Evolutionary conservation across 768 basidiomycete species (phyloP).

Genomic region (Leccinellum rugosiceps): DNA sequence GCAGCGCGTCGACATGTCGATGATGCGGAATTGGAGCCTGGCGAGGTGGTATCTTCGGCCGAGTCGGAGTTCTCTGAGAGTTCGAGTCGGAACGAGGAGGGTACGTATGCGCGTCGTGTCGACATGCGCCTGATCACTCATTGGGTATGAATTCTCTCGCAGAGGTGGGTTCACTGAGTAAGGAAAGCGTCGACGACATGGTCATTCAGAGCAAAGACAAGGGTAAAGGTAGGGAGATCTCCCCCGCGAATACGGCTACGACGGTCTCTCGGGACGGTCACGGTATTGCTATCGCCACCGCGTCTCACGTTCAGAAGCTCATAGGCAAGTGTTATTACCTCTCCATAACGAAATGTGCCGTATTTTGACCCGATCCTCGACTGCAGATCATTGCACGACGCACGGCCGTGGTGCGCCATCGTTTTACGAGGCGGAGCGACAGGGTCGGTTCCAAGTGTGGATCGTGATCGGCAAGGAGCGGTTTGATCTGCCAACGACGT

Average conservation of each 20-base stretch:
- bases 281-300: background rate
- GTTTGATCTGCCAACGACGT: conserved; percentile 42
- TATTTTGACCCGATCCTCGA: background rate
- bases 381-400: conserved; percentile 21
- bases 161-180: background rate
- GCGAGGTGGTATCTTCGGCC: conserved; percentile 23
- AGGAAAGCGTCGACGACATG: background rate
- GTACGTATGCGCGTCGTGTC: conserved; percentile 7
- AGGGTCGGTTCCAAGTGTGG: conserved; percentile 39
- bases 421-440: conserved; percentile 30
- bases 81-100: conserved; percentile 22
- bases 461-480: conserved; percentile 44
- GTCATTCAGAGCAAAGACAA: conserved; percentile 1
- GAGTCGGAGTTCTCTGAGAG: conserved; percentile 25
- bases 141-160: background rate
- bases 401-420: conserved; percentile 27
- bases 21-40: conserved; percentile 21
- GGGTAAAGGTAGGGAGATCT: conserved; percentile 9
- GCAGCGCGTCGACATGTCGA: background rate
- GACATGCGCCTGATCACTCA: background rate
- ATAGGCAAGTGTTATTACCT: conserved; percentile 6
- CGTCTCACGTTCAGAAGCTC: conserved; percentile 15
- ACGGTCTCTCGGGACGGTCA: conserved; percentile 1
- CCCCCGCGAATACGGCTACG: background rate
- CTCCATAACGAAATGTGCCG: no score